Percentiles rank a stretch among this genome's conserved stretches.
Conservation (phyloP, 495 filamentous ascomycete species). For the Aspergillus bridgeri region DNA sequence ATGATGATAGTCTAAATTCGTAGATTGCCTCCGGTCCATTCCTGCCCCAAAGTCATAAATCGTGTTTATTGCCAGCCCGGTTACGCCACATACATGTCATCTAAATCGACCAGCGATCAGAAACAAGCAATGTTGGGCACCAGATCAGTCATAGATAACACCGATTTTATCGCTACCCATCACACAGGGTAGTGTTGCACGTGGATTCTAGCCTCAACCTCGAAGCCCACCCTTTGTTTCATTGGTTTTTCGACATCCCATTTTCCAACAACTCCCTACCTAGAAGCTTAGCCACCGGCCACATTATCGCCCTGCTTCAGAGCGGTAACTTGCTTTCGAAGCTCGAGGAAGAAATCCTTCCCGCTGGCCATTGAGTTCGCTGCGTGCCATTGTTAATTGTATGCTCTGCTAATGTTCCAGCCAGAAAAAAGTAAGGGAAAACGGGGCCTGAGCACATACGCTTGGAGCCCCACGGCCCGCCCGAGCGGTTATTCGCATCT, state of each 20-base stretch:
- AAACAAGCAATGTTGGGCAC: neutral
- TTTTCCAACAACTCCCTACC: too few relatives aligned
- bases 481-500: constrained; percentile 35
- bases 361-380: constrained; percentile 53
- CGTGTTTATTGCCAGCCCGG: neutral
- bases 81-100: neutral
- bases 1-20: neutral
- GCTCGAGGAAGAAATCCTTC: constrained; percentile 53
- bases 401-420: neutral
- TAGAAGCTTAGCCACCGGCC: constrained; percentile 38
- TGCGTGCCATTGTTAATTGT: constrained; percentile 21
- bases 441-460: constrained; percentile 28
- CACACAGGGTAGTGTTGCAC: too few relatives aligned
- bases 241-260: too few relatives aligned
- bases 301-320: constrained; percentile 40
- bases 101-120: constrained; percentile 15
- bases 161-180: neutral
- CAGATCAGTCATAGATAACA: neutral
- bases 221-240: neutral
- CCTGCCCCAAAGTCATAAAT: neutral
- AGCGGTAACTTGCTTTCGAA: constrained; percentile 47
- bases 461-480: constrained; percentile 49
- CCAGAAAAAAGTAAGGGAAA: neutral
- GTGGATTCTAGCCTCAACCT: neutral
- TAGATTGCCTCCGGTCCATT: neutral